Evolutionary conservation across 352 stramenopile species (phyloP), one percentile per base, ranked within the genome.

Genomic region (Globisporangium radiosum): DNA sequence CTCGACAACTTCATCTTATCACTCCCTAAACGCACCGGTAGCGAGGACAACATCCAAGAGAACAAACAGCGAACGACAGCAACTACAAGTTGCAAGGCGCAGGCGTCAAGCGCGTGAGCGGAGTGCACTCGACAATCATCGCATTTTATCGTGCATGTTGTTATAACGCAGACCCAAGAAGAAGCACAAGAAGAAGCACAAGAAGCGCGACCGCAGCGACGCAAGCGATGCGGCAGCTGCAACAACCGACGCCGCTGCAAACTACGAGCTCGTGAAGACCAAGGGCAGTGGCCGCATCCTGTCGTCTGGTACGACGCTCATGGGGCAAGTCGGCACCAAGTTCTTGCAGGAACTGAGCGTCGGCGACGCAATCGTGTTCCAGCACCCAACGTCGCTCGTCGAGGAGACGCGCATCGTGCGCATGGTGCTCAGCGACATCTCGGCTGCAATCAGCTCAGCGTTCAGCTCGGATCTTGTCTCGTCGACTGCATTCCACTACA

Each of bases 381-480:
- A 84, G 48, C 89, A 96, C 69, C 89, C 89, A 15, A 95, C 75
- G 48, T 90, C 83, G 19, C 68, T 95, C 5, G 54, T 69, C n/a
- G 86, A 96, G 56, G 88, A 96, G 70, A 96, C 85, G 49, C 76
- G 86, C 25, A 93, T 96, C 54, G 70, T 97, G 52, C 80, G 81
- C 38, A 95, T 96, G 85, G 89, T 97, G 59, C 72, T 97, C 14
- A 95, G 81, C 53, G 85, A 97, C 63, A 75, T 94, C 13, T 94
- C 81, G 48, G 84, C 85, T 47, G 83, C 81, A 25, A 65, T 97
- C 59, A 95, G 84, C 60, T 94, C 82, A 5, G 69, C 82, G 43
- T 96, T 97, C 59, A 95, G 83, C 64, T 88, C 86, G 19, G 89
- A 97, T 57, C 65, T 97, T 25, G 85, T 96, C 52, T 94, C 85